Evolutionary conservation across 129 eudicot genomes (phyloP), one percentile per base, ranked within the genome.

Genomic region (Pseudognaphalium luteoalbum): DNA sequence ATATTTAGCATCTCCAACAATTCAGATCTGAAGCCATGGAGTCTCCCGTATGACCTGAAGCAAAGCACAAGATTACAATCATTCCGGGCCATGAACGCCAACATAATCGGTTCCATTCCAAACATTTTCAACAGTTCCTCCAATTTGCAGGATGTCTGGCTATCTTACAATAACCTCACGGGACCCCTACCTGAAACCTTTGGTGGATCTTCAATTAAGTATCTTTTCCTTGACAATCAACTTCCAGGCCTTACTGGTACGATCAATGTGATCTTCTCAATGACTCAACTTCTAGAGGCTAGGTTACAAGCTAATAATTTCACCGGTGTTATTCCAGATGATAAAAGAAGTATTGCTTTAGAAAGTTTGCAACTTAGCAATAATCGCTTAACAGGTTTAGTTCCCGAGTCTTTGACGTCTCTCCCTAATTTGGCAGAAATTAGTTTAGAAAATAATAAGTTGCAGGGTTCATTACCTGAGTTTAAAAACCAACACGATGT

Each of bases 301-400:
- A 17, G 61, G 60, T 41, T 74, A 17, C 30, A 74, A 2, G 60
- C 41, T 1, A 74, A 74, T 74, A 21, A 3, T 3, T 74, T 74
- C 42, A 74, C 60, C 1, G 78, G 70, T 14, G 60, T n/a, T 16
- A 61, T 73, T 1, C 78, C 78, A 35, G 78, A 73, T 16, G 59
- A 39, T 37, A 20, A 59, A 32, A 60, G 16, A 7, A 60, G 67
- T 11, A n/a, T 7, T 1, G n/a, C 0, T 72, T 56, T 72, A 20
- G 19, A n/a, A 0, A 47, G 34, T 59, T 60, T 73, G 11, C 69
- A 73, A 59, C 68, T 73, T 7, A 25, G 78, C 59, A 35, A 37
- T 60, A 73, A 73, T 39, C n/a, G 14, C 7, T 60, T 73, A 8
- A 73, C 69, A 0, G 78, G 78, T 6, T 14, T 60, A 22, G 59